Evolutionary conservation across 2,329 filamentous ascomycete species (phyloP).

Genomic region (Ophiostoma sp.): DNA sequence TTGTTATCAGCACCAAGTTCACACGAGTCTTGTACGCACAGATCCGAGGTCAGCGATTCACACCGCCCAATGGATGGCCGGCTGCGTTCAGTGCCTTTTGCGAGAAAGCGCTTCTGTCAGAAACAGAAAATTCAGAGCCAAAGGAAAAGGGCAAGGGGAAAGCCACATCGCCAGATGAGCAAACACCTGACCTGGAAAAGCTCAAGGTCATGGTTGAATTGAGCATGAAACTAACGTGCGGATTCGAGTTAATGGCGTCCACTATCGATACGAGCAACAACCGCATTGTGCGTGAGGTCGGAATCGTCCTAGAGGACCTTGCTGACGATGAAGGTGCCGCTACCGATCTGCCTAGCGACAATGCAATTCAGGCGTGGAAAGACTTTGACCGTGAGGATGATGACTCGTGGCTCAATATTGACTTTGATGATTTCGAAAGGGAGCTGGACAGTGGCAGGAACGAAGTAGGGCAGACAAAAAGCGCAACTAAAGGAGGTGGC

Average conservation of each 20-base stretch:
- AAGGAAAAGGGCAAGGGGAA: slow-evolving; percentile 6
- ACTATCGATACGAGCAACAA: slow-evolving; percentile 64
- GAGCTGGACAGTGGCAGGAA: slow-evolving; percentile 56
- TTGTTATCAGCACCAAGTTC: slow-evolving; percentile 73
- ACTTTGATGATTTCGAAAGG: slow-evolving; percentile 80
- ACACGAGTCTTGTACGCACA: slow-evolving; percentile 89
- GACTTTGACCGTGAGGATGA: slow-evolving; percentile 61
- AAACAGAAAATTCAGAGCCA: background rate
- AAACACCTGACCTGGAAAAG: slow-evolving; percentile 24
- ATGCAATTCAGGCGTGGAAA: slow-evolving; percentile 68
- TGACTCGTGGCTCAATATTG: slow-evolving; percentile 87
- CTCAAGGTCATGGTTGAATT: slow-evolving; percentile 50
- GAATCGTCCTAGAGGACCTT: slow-evolving; percentile 69
- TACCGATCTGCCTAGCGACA: slow-evolving; percentile 58
- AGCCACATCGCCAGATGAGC: slow-evolving; percentile 24
- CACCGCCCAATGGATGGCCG: slow-evolving; percentile 53
- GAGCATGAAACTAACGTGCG: slow-evolving; percentile 85
- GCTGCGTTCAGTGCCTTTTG: slow-evolving; percentile 31
- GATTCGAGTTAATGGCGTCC: slow-evolving; percentile 79
- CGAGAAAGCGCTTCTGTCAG: slow-evolving; percentile 19
- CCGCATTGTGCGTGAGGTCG: slow-evolving; percentile 66
- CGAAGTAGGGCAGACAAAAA: background rate
- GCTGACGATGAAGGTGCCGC: slow-evolving; percentile 50
- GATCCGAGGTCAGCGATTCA: slow-evolving; percentile 77
- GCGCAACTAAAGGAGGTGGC: background rate